phyloP scores from a whole-genome alignment of 805 yeast species.

The Monosporozyma aerobia region DNA sequence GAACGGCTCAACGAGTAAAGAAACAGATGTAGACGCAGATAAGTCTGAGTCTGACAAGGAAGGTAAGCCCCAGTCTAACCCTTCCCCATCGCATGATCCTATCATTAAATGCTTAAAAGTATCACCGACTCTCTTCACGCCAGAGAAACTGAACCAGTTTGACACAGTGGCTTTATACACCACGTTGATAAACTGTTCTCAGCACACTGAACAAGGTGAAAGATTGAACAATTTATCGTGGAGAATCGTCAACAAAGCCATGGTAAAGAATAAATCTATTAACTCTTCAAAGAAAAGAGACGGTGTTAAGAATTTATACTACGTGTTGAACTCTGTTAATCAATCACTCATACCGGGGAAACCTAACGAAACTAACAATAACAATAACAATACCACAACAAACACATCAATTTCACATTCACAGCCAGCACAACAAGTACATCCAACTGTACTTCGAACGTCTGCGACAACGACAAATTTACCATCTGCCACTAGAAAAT shows the following conservation, averaged over 20 bases:
- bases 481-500: neutral
- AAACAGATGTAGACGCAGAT: neutral
- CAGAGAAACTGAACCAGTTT: slow-evolving; percentile 23
- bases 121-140: slow-evolving; percentile 27
- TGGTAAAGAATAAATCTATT: slow-evolving; percentile 18
- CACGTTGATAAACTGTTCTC: slow-evolving; percentile 18
- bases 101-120: slow-evolving; percentile 20
- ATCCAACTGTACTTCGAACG: neutral
- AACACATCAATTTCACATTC: neutral
- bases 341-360: neutral
- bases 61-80: neutral
- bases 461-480: neutral
- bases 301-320: slow-evolving; percentile 28
- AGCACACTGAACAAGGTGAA: slow-evolving; percentile 26
- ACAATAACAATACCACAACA: neutral
- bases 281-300: slow-evolving; percentile 27
- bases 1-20: neutral
- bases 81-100: neutral
- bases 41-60: neutral
- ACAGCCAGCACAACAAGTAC: neutral
- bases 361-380: neutral
- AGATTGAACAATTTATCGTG: slow-evolving; percentile 27
- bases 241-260: slow-evolving; percentile 27
- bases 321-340: slow-evolving; percentile 18
- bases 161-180: slow-evolving; percentile 26